Evolutionary conservation across 495 filamentous ascomycete species (phyloP), one percentile per base, ranked within the genome.

Genomic region (Cryomyces antarcticus): DNA sequence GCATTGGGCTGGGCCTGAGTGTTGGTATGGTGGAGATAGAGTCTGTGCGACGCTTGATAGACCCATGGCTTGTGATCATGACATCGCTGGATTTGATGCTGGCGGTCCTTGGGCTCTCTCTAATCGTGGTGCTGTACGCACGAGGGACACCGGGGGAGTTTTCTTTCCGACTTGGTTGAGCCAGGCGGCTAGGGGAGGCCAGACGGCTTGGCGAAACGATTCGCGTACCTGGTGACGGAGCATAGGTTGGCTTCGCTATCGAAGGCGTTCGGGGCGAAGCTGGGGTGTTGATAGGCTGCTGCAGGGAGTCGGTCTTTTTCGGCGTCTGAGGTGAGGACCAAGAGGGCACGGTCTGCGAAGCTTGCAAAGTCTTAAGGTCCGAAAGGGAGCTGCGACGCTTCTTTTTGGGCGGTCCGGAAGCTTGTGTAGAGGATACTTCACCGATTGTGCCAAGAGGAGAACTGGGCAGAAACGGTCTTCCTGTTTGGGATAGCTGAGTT

Each of bases 341-440:
- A 28, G 49, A 41, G 4, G 42, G 34, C n/a, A 39, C 37, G 29
- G 48, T 17, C 39, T 49, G 43, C 9, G 54, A 39, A 13, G 42
- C 43, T 17, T 59, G 47, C 9, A 63, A 63, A 36, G 64, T 66
- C 53, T 82, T 80, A 28, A 97, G 63, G 54, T 97, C 89, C 11
- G 85, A 93, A 24, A 97, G 61, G 24, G 88, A 95, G 58, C 86
- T 93, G 50, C 89, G 77, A 47, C 89, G 69, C 62, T 92, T 95
- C 62, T 78, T 83, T 50, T 76, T 69, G 54, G 68, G 46, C 31
- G 64, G 52, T 44, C 66, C 72, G 30, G 51, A 46, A 31, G 43
- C 47, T 42, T 12, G 47, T 13, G 53, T 55, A 38, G 52, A 45
- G 17, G 54, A 45, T 41, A 52, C 46, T 51, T 69, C 68, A 41